phyloP scores from a whole-genome alignment of 495 filamentous ascomycete species.

The Podospora anserina region DNA sequence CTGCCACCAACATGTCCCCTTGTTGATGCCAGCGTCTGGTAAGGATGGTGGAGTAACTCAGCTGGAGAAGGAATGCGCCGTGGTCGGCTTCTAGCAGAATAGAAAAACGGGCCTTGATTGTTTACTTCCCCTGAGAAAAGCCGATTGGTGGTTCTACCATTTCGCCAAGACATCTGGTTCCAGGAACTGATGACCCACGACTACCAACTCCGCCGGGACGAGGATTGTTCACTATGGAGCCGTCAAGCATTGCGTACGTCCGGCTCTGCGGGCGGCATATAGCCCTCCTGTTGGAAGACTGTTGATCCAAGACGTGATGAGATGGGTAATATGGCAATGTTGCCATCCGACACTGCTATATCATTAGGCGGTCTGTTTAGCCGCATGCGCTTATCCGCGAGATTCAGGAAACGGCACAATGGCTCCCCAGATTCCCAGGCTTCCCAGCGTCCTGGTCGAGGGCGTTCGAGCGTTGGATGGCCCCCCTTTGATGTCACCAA shows the following conservation, averaged over 20 bases:
- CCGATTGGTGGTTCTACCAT: background rate
- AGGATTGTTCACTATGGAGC: background rate
- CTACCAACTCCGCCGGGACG: background rate
- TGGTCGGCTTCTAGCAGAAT: background rate
- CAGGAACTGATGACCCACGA: background rate
- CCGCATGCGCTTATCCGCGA: background rate
- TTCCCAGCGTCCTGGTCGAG: background rate
- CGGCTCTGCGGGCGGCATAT: background rate
- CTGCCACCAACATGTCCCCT: background rate
- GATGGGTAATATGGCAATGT: background rate
- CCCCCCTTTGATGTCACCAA: background rate
- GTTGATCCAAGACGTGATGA: background rate
- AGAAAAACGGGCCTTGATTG: background rate
- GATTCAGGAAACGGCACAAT: background rate
- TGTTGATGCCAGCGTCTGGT: background rate
- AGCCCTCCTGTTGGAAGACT: background rate
- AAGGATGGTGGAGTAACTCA: background rate
- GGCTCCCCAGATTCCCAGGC: background rate
- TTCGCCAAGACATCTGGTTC: background rate
- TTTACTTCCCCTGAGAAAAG: background rate
- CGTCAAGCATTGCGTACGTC: constrained; percentile 4
- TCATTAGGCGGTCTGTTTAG: background rate
- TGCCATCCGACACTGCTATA: background rate
- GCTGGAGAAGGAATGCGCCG: background rate
- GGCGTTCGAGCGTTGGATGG: background rate